Percentiles rank a stretch among this genome's conserved stretches.
Conservation (phyloP, 1,139 yeast species). For the Suzukiozyma palmioleophila region DNA sequence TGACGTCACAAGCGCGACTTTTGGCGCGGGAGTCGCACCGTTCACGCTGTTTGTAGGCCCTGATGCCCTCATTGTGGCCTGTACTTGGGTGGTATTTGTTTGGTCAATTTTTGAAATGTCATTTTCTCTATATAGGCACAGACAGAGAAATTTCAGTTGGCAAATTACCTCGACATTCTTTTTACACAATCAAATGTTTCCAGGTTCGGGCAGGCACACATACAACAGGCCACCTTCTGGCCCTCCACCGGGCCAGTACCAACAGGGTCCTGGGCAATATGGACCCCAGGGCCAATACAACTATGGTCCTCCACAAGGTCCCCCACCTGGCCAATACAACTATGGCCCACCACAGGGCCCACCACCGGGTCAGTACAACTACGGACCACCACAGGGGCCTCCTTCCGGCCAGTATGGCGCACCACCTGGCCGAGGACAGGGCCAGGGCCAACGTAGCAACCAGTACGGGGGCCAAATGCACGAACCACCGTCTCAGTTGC, state of each 20-base stretch:
- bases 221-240: conserved; percentile 20
- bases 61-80: too few relatives aligned
- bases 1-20: too few relatives aligned
- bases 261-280: conserved; percentile 7
- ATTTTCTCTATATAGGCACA: too few relatives aligned
- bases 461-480: conserved; percentile 6
- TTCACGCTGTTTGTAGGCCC: too few relatives aligned
- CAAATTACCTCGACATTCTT: neutral
- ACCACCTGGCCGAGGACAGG: too few relatives aligned
- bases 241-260: conserved; percentile 9
- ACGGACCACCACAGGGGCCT: conserved; percentile 11
- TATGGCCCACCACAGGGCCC: conserved; percentile 9
- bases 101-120: too few relatives aligned
- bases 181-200: conserved; percentile 20
- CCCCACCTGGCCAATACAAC: conserved; percentile 8
- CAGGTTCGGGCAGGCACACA: conserved; percentile 26
- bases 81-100: too few relatives aligned
- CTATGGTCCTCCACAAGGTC: conserved; percentile 4
- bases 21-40: too few relatives aligned
- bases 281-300: conserved; percentile 13
- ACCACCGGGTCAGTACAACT: conserved; percentile 1
- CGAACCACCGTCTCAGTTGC: conserved; percentile 30
- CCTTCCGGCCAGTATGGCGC: conserved; percentile 12
- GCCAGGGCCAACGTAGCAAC: conserved; percentile 14
- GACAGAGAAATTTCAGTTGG: neutral